Evolutionary conservation across 2,329 filamentous ascomycete species (phyloP).

Genomic region (Didymella lethalis): DNA sequence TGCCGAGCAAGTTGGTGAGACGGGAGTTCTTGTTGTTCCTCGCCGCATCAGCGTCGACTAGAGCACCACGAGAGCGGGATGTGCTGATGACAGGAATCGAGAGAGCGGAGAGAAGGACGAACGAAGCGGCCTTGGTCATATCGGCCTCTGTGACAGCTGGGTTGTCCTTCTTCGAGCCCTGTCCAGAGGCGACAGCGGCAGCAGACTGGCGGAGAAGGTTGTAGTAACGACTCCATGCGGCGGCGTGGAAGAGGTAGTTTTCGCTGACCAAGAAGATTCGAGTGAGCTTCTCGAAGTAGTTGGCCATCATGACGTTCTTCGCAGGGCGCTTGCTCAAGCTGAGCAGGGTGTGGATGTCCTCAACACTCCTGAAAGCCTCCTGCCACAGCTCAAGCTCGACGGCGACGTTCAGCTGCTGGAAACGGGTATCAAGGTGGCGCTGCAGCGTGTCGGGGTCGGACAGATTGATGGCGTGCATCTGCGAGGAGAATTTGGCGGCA

Average conservation of each 20-base stretch:
- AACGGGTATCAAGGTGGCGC: constrained; percentile 95
- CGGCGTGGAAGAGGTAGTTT: constrained; percentile 99
- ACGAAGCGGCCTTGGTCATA: constrained; percentile 92
- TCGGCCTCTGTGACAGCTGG: constrained; percentile 88
- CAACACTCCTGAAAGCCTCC: constrained; percentile 98
- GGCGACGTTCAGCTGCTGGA: constrained; percentile 97
- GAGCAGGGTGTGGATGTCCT: constrained; percentile 97
- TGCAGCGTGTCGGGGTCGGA: constrained; percentile 97
- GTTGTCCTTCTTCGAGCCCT: constrained; percentile 93
- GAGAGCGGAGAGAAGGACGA: constrained; percentile 91
- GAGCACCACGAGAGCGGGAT: constrained; percentile 89
- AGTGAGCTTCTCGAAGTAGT: constrained; percentile 99
- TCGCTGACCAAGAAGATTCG: constrained; percentile 98
- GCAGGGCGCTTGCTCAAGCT: constrained; percentile 97
- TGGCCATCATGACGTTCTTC: constrained; percentile 99
- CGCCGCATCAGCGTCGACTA: constrained; percentile 96
- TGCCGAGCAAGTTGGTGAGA: constrained; percentile 92
- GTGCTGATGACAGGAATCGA: constrained; percentile 99
- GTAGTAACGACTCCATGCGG: constrained; percentile 97
- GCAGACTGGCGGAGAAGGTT: constrained; percentile 93
- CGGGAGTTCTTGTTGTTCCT: constrained; percentile 99
- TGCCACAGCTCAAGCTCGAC: constrained; percentile 99
- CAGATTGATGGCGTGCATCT: constrained; percentile 99
- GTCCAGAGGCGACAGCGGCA: constrained; percentile 79
- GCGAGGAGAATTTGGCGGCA: constrained; percentile 96